Evolutionary conservation across 2,329 filamentous ascomycete genomes (phyloP), one percentile per base, ranked within the genome.

Genomic region (Calonectria crousiana): DNA sequence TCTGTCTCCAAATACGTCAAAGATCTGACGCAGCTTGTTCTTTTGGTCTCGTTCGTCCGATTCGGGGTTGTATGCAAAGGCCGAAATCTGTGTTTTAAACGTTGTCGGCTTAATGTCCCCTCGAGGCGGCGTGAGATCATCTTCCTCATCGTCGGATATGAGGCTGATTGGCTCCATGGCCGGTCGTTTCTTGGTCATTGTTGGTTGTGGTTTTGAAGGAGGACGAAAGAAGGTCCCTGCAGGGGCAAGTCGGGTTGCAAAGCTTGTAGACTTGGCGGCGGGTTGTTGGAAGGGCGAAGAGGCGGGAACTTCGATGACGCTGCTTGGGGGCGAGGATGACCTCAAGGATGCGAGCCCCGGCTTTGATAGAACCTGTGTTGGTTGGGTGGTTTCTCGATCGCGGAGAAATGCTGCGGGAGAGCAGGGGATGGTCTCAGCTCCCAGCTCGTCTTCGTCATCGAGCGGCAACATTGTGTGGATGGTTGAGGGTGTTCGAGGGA

Each of bases 251-350:
- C 91, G 85, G 75, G 88, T 92, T 28, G 89, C 90, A 32, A 87
- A 74, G 64, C 78, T 78, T 32, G 81, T 70, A 34, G 79, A 72
- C 66, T 80, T 78, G 69, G 79, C 83, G 82, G 78, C 83, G 82
- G 78, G 81, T 79, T 78, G 81, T 73, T 90, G 90, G 72, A 93
- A 89, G 2, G 95, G 96, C 1, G 96, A 98, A 4, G 96, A 98
- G n/a, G 95, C 95, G 36, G 93, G 93, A 4, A 98, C 96, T 83
- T 98, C 96, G 71, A 98, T 82, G 23, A 87, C 80, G 41, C 87
- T 86, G 62, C 87, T 86, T 32, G 84, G 78, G 11, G 87, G 86
- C 0, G 89, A 89, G 10, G 88, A 87, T 30, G 85, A 85, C 56
- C 79, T 75, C 36, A 80, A 69, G 2, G 80, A 69, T 2, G 76